Evolutionary conservation across 1,284 basidiomycete genomes (phyloP).

Genomic region (Mycena citricolor): DNA sequence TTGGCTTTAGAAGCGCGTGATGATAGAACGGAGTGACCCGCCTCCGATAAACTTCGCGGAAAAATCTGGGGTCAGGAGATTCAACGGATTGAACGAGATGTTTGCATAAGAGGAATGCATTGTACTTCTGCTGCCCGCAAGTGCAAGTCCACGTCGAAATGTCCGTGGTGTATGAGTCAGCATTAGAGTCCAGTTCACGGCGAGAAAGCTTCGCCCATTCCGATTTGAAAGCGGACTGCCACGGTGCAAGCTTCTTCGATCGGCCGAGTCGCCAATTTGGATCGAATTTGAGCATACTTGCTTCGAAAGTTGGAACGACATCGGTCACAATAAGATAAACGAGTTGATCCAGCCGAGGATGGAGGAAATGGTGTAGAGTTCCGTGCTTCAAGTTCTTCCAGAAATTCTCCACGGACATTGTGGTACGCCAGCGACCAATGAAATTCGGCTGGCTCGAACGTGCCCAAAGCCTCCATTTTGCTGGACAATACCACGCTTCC

Average conservation of each 20-base stretch:
- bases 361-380: conserved; percentile 29
- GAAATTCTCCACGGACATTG: conserved; percentile 36
- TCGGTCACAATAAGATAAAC: conserved; percentile 30
- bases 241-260: conserved; percentile 18
- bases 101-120: conserved; percentile 14
- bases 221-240: conserved; percentile 24
- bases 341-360: conserved; percentile 32
- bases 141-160: conserved; percentile 10
- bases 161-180: conserved; percentile 21
- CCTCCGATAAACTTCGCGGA: conserved; percentile 8
- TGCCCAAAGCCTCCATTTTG: conserved; percentile 35
- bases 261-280: conserved; percentile 22
- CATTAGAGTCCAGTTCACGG: not conserved
- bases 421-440: conserved; percentile 30
- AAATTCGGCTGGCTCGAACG: conserved; percentile 26
- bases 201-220: conserved; percentile 21
- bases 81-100: conserved; percentile 14
- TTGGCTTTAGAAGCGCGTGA: not conserved
- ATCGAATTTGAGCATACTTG: conserved; percentile 18
- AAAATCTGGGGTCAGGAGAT: conserved; percentile 5
- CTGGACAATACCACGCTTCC: conserved; percentile 33
- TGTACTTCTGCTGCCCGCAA: conserved; percentile 16
- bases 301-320: conserved; percentile 27
- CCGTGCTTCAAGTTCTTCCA: conserved; percentile 28
- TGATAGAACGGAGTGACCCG: conserved; percentile 9